These are phyloP conservation scores for Grosmannia penicillata DNA, from an alignment of 2,329 filamentous ascomycete genomes.

Conservation along the genomic window DNA sequence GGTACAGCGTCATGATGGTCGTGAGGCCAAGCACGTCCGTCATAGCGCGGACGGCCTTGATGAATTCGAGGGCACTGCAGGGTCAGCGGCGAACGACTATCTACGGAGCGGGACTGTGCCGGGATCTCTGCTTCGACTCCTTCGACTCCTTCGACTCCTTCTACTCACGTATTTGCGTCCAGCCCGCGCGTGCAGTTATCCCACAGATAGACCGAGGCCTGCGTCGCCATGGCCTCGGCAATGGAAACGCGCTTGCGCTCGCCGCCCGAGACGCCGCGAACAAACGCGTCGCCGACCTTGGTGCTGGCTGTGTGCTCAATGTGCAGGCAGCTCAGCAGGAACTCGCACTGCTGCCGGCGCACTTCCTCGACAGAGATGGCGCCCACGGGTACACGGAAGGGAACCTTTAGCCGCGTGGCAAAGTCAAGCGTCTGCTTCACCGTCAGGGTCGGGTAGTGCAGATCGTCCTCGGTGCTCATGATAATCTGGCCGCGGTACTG, in stretches of 20 bases:
- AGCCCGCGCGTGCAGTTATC: conserved; percentile 54
- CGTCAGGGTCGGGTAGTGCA: conserved; percentile 53
- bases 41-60: conserved; percentile 46
- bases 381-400: conserved; percentile 29
- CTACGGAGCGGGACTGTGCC: no score
- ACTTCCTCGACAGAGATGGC: conserved; percentile 27
- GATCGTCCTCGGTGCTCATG: conserved; percentile 53
- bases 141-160: neutral
- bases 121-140: no score
- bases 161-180: conserved; percentile 43
- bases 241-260: conserved; percentile 64
- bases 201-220: conserved; percentile 53
- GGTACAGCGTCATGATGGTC: conserved; percentile 49
- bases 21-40: conserved; percentile 50
- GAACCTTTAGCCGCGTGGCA: conserved; percentile 45
- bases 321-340: conserved; percentile 40
- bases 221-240: conserved; percentile 48
- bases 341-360: conserved; percentile 31
- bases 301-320: conserved; percentile 52
- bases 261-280: conserved; percentile 46
- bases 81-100: no score
- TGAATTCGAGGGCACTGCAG: conserved; percentile 47
- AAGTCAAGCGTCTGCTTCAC: conserved; percentile 56
- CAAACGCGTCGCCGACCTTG: conserved; percentile 52
- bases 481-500: conserved; percentile 19